phyloP scores from a whole-genome alignment of 495 filamentous ascomycete genomes.

The Penicillium paxilli region DNA sequence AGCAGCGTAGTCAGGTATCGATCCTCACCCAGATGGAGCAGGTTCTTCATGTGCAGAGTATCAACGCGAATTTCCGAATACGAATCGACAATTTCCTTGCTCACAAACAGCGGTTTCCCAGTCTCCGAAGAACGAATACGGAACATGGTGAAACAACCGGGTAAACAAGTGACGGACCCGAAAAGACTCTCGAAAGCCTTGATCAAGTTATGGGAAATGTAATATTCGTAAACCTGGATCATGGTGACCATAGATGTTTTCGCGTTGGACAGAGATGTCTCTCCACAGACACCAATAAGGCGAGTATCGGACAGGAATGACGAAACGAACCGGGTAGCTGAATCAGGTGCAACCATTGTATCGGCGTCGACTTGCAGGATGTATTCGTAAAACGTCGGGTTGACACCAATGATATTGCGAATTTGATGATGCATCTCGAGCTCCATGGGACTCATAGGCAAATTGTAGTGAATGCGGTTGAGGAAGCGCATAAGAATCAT shows the following conservation, averaged over 20 bases:
- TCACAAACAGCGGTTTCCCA: constrained; percentile 94
- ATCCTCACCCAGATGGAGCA: constrained; percentile 89
- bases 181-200: constrained; percentile 99
- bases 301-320: constrained; percentile 89
- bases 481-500: constrained; percentile 98
- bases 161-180: constrained; percentile 94
- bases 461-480: constrained; percentile 95
- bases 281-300: constrained; percentile 89
- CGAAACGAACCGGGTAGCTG: constrained; percentile 89
- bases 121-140: constrained; percentile 90
- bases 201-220: constrained; percentile 95
- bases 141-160: constrained; percentile 99
- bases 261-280: constrained; percentile 90
- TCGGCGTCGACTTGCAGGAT: constrained; percentile 97
- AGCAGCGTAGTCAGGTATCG: constrained; percentile 95
- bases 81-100: constrained; percentile 78
- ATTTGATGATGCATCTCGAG: constrained; percentile 99
- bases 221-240: constrained; percentile 99
- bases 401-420: constrained; percentile 97
- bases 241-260: constrained; percentile 93
- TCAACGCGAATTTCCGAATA: constrained; percentile 94
- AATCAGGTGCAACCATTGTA: constrained; percentile 88
- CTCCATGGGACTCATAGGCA: constrained; percentile 93
- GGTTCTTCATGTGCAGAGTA: constrained; percentile 98
- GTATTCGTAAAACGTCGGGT: constrained; percentile 97